Evolutionary conservation across 768 basidiomycete species (phyloP), one percentile per base, ranked within the genome.

Genomic region (Candolleomyces efflorescens): DNA sequence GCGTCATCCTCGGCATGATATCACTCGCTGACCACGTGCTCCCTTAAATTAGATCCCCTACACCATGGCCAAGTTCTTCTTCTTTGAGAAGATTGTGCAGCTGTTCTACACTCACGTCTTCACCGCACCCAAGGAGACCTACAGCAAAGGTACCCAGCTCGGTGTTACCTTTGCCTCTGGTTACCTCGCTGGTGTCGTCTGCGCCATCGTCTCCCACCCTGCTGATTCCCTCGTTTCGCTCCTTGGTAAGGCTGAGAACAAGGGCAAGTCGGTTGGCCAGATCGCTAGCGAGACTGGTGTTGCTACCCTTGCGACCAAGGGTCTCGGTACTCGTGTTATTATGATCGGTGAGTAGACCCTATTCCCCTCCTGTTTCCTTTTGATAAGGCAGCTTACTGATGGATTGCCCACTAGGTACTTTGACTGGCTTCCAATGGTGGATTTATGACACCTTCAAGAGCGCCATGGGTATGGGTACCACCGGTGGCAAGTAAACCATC

Each of bases 11-110:
- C 41, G 36, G 38, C 5, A 47, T 50, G 44, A 7, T 13, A 15
- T 12, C 20, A 27, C 36, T 5, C 10, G 27, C 46, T 54, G 22
- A 43, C 54, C 36, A 62, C 38, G 32, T 39, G 39, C 37, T 54
- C 46, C 20, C 32, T 45, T 26, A 15, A 47, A 10, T 27, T 60
- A 96, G 89, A 94, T 96, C 67, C 94, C 94, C 54, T 97, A 97
- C 82, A 97, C 94, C 67, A 95, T 97, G 94, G 94, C 94, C 80
- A 97, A 97, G 77, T 97, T 97, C 85, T 92, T 84, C 84, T 93
- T 92, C 83, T 95, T 87, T 72, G 92, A 94, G 73, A 86, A 87
- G 80, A 89, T 90, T 65, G 91, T 89, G 70, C 80, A 85, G 67
- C 71, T 90, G 65, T 94, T 95, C 80, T 92, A 92, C 75, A 92